Conservation (phyloP, 257 asterid genomes). For the Misopates orontium region DNA sequence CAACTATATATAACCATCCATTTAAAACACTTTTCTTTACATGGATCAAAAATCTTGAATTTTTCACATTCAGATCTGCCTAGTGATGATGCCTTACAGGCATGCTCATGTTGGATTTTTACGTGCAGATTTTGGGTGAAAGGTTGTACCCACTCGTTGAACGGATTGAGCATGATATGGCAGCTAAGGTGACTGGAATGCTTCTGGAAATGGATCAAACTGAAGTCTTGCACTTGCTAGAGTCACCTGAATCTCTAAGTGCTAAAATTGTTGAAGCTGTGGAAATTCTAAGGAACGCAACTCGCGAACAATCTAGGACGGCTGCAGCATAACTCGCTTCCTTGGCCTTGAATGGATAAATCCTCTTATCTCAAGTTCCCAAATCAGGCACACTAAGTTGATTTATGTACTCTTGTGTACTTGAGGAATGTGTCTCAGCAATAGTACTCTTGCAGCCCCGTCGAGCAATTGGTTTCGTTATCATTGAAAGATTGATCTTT, state of each 20-base stretch:
- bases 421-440: no score
- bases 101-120: neutral
- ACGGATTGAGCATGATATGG: constrained; percentile 59
- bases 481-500: constrained; percentile 29
- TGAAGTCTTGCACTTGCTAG: constrained; percentile 64
- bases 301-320: constrained; percentile 41
- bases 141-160: constrained; percentile 62
- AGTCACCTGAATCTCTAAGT: constrained; percentile 65
- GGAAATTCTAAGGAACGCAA: constrained; percentile 52
- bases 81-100: neutral
- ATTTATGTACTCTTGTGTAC: no score
- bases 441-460: no score
- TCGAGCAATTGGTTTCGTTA: constrained; percentile 51
- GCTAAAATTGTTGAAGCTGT: constrained; percentile 68
- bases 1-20: no score
- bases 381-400: no score
- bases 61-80: neutral
- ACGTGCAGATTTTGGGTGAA: constrained; percentile 68
- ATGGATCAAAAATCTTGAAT: no score
- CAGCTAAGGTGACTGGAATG: constrained; percentile 73
- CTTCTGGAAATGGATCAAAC: constrained; percentile 75
- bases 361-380: no score
- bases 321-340: constrained; percentile 45
- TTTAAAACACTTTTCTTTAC: no score
- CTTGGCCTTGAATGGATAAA: constrained; percentile 34